These are phyloP conservation scores for Galerina sulciceps DNA, from an alignment of 768 basidiomycete genomes.

Conservation along the genomic window DNA sequence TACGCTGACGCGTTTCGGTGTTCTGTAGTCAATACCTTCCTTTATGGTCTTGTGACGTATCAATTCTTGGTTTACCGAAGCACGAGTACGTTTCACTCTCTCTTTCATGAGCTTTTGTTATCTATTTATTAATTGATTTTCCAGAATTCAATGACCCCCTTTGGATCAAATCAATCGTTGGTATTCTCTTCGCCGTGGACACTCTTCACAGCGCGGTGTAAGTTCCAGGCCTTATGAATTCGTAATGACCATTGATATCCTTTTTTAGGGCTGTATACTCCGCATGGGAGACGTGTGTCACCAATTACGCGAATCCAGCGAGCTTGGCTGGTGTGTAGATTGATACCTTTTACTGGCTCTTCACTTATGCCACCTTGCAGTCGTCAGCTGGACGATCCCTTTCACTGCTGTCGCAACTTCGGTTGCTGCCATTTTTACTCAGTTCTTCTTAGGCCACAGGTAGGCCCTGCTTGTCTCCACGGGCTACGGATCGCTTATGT, in stretches of 20 bases:
- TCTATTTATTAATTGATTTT: not conserved
- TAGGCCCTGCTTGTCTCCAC: constrained; percentile 16
- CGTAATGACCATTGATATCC: not conserved
- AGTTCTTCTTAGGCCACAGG: constrained; percentile 53
- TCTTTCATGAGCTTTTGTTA: constrained; percentile 2
- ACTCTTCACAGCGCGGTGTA: constrained; percentile 41
- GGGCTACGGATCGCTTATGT: not conserved
- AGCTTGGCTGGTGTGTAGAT: constrained; percentile 32
- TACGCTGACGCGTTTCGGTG: not conserved
- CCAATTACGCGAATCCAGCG: constrained; percentile 41
- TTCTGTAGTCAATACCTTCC: constrained; percentile 32
- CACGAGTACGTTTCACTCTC: constrained; percentile 26
- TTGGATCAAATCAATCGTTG: constrained; percentile 41
- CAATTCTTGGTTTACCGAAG: constrained; percentile 43
- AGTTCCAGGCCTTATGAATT: constrained; percentile 3
- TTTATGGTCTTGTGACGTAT: constrained; percentile 46
- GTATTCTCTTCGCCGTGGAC: constrained; percentile 38
- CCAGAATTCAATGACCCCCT: constrained; percentile 40
- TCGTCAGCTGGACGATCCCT: constrained; percentile 50
- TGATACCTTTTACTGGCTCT: not conserved
- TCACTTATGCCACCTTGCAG: constrained; percentile 25
- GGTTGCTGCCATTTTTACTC: constrained; percentile 51
- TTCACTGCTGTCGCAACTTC: constrained; percentile 53
- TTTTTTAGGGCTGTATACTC: constrained; percentile 33
- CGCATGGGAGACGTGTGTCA: constrained; percentile 39